Evolutionary conservation across 148 eudicot genomes (phyloP), one percentile per base, ranked within the genome.

Genomic region (Rhododendron kiyosumense): DNA sequence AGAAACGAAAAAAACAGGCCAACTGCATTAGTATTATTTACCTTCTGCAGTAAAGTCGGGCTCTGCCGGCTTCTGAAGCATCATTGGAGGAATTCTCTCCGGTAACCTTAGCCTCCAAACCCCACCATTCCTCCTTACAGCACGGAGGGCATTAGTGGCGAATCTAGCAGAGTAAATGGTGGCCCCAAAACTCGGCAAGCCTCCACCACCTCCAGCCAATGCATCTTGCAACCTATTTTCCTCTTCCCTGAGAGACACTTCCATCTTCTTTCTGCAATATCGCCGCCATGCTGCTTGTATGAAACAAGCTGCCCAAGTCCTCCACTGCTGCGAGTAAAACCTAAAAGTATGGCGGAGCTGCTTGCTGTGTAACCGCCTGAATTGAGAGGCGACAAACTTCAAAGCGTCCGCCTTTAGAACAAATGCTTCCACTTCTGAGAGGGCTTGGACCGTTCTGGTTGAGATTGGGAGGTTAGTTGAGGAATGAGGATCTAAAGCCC

Each of bases 41-140:
- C 90, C 94, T 81, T 92, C 96, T 30, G 87, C 81, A 41, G 93
- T 91, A 87, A 95, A 96, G 88, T 96, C 97, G 7, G 99, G 99
- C 85, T 96, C 97, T 2, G 97, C 90, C 20, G 98, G 99, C 85
- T 96, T 95, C 85, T 92, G 99, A 57, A 94, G 96, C 78, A 96
- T 79, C 79, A 94, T 88, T 7, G 92, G 90, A 7, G 94, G 88
- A 69, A 94, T 83, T 81, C 94, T 90, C 90, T 93, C 95, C 0
- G 92, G 90, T 84, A 93, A 24, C 90, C 97, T 94, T 12, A 89
- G 84, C 85, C 93, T 94, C 22, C 92, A 83, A 2, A 88, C 49
- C 73, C 71, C 73, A 34, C 87, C 85, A 14, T 89, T 90, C 30
- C 91, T 88, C 79, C 94, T 83, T 43, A 95, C 24, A 34, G 88